Evolutionary conservation across 129 eudicot genomes (phyloP), one percentile per base, ranked within the genome.

Genomic region (Arctium lappa): DNA sequence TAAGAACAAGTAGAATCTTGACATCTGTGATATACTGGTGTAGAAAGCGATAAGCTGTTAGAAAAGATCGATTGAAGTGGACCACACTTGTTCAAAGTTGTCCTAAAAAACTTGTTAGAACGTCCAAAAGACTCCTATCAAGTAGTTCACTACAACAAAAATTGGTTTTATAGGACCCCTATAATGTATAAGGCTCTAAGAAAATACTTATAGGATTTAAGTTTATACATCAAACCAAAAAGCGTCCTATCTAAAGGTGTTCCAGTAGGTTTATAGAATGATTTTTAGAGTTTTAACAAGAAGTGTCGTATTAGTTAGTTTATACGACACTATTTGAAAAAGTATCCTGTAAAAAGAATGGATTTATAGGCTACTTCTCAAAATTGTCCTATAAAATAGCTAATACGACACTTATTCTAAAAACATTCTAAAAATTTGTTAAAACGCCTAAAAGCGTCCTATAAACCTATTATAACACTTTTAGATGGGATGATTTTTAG

Each of bases 21-120:
- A 86, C 98, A 95, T 95, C 80, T 95, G 97, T 62, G 89, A 86
- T 48, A 92, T 16, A 79, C 98, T 93, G 94, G 37, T 48, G 66
- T 16, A 44, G 68, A 34, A 74, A 83, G 66, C 44, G 44, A 76
- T 31, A 81, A 53, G 29, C 18, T 34, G 62, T 82, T 78, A 60
- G 68, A 34, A 72, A 27, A 75, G 66, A 74, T 44, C 2, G 3
- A 48, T 40, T 60, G 46, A 46, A 73, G 53, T 75, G 16, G 18
- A 39, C 33, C 48, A 68, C 66, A 56, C 22, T 56, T 15, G 16
- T 56, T 56, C 27, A 16, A 56, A 60, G 68, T 60, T n/a, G 29
- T n/a, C 9, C 27, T 56, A 5, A 56, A 60, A 50, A 60, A n/a
- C 29, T 60, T 60, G 68, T 5, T 60, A n/a, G 68, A 60, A 16